phyloP scores from a whole-genome alignment of 345 rosid genomes.

The Citropsis articulata region DNA sequence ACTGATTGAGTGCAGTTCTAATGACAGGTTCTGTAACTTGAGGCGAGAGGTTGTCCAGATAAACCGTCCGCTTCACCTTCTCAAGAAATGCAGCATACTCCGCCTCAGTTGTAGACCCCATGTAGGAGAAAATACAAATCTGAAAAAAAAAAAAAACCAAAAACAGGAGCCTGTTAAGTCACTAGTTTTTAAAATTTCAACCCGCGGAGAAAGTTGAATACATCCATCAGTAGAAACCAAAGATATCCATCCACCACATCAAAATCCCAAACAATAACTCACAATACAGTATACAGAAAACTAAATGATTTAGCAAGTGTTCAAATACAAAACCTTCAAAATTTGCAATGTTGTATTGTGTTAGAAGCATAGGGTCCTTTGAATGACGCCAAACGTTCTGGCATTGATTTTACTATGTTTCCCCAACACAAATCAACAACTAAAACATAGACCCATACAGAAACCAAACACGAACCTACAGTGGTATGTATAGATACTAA shows the following conservation, averaged over 20 bases:
- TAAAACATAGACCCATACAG: not conserved
- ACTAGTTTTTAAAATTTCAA: not conserved
- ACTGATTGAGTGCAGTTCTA: conserved; percentile 61
- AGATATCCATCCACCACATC: not conserved
- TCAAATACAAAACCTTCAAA: not conserved
- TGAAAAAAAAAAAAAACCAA: not conserved
- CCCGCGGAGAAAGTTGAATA: not conserved
- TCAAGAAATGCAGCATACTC: conserved; percentile 52
- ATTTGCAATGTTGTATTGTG: not conserved
- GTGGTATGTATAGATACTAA: too few species aligned
- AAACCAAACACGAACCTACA: not conserved
- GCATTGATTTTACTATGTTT: not conserved
- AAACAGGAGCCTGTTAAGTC: not conserved
- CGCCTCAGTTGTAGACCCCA: conserved; percentile 35
- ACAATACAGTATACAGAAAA: not conserved
- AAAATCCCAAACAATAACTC: not conserved
- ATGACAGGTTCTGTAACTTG: conserved; percentile 49
- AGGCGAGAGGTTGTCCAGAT: conserved; percentile 68
- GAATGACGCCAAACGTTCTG: not conserved
- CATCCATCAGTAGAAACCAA: not conserved
- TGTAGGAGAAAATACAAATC: conserved; percentile 10
- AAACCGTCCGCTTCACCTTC: conserved; percentile 68
- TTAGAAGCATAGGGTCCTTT: not conserved
- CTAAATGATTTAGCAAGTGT: not conserved
- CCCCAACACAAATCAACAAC: not conserved